Evolutionary conservation across 352 stramenopile genomes (phyloP).

Genomic region (Phytophthora sp.): DNA sequence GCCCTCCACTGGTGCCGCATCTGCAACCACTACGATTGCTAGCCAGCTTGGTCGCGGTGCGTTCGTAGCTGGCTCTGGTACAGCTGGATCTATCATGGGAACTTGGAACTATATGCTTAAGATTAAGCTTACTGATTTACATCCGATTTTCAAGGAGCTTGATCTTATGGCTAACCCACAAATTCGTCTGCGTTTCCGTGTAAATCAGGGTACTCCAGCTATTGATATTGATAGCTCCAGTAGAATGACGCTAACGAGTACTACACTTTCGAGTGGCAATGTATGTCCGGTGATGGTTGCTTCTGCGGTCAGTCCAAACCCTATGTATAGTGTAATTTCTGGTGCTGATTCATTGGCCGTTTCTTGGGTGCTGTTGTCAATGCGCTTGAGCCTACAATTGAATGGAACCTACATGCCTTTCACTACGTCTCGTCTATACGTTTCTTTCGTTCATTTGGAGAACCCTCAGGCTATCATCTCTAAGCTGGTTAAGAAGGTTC

Average conservation of each 20-base stretch:
- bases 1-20: background rate
- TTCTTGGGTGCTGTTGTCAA: conserved; percentile 10
- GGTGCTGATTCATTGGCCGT: background rate
- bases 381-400: conserved; percentile 6
- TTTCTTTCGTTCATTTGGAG: conserved; percentile 8
- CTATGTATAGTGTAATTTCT: conserved; percentile 3
- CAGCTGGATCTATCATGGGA: background rate
- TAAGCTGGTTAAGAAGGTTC: conserved; percentile 13
- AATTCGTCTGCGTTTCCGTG: background rate
- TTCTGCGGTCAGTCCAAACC: background rate
- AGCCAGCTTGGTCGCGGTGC: conserved; percentile 3
- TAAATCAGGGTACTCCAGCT: conserved; percentile 2
- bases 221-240: background rate
- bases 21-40: background rate
- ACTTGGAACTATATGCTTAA: conserved; percentile 13
- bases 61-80: conserved; percentile 2
- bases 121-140: background rate
- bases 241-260: background rate
- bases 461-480: conserved; percentile 18
- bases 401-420: conserved; percentile 13
- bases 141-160: conserved; percentile 4
- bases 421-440: conserved; percentile 7
- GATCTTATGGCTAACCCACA: conserved; percentile 4
- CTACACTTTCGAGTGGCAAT: background rate
- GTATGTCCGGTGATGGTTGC: conserved; percentile 4